Conservation (phyloP, 441 rosid species). For the Mallotus repandus region DNA sequence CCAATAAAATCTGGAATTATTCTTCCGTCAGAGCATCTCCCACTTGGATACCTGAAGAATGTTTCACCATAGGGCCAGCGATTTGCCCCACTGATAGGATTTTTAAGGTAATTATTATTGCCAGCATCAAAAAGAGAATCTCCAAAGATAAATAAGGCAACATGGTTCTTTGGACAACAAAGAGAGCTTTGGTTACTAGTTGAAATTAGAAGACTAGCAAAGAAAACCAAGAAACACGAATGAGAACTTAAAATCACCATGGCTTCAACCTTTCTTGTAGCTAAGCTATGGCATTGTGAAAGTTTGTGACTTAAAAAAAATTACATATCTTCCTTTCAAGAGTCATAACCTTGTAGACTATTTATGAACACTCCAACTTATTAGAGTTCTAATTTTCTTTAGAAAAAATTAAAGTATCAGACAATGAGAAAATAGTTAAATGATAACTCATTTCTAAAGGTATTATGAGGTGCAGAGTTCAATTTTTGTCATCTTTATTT, state of each 20-base stretch:
- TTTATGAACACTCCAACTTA: too few species aligned
- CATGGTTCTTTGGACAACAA: neutral
- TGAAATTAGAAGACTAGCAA: neutral
- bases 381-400: too few species aligned
- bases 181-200: neutral
- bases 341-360: too few species aligned
- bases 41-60: constrained; percentile 1
- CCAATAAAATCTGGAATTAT: constrained; percentile 25
- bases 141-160: constrained; percentile 9
- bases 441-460: too few species aligned
- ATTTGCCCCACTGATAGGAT: neutral
- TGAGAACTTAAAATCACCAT: neutral
- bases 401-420: neutral
- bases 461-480: too few species aligned
- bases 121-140: constrained; percentile 21
- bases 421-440: too few species aligned
- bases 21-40: constrained; percentile 15
- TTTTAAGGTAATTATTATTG: constrained; percentile 9
- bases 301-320: too few species aligned
- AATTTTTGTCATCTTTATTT: too few species aligned
- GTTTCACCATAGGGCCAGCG: constrained; percentile 12
- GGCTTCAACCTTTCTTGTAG: neutral
- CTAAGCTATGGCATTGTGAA: too few species aligned
- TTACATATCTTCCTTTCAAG: too few species aligned
- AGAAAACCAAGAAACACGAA: neutral